phyloP scores from a whole-genome alignment of 495 filamentous ascomycete species.

The Apodospora peruviana region DNA sequence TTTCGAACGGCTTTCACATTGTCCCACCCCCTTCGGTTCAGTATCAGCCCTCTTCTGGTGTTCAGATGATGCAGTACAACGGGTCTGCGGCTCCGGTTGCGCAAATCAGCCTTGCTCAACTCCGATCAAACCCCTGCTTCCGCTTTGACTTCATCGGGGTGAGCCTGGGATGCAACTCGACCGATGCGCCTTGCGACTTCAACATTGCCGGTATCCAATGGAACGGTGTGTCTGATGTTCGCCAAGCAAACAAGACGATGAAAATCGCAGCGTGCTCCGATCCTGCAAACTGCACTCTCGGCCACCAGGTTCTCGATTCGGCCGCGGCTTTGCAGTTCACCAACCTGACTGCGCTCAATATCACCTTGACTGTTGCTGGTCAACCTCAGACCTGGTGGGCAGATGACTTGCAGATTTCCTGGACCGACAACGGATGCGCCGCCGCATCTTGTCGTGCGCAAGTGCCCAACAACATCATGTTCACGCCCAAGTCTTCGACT shows the following conservation, averaged over 20 bases:
- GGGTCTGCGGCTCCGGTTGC: conserved; percentile 16
- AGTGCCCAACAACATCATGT: conserved; percentile 25
- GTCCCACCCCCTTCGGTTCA: conserved; percentile 16
- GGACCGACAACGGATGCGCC: conserved; percentile 36
- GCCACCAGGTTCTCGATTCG: conserved; percentile 23
- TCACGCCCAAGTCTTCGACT: not conserved
- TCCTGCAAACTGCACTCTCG: conserved; percentile 25
- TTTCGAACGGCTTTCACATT: conserved; percentile 33
- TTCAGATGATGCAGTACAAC: conserved; percentile 33
- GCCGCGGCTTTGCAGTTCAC: conserved; percentile 19
- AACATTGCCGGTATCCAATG: conserved; percentile 31
- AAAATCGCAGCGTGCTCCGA: conserved; percentile 29
- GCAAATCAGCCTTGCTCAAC: conserved; percentile 29
- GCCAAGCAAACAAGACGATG: conserved; percentile 20
- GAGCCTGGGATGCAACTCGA: conserved; percentile 37
- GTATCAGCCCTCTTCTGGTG: conserved; percentile 34
- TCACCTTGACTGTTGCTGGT: conserved; percentile 24
- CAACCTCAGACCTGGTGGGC: conserved; percentile 33
- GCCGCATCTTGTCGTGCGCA: conserved; percentile 31
- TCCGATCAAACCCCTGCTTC: conserved; percentile 31
- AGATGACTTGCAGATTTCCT: conserved; percentile 37
- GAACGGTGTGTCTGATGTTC: conserved; percentile 15
- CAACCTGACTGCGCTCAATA: conserved; percentile 33
- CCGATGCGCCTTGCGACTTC: conserved; percentile 28
- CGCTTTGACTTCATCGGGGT: conserved; percentile 35